Evolutionary conservation across 2,329 filamentous ascomycete species (phyloP).

Genomic region (Hypoxylon sp.): DNA sequence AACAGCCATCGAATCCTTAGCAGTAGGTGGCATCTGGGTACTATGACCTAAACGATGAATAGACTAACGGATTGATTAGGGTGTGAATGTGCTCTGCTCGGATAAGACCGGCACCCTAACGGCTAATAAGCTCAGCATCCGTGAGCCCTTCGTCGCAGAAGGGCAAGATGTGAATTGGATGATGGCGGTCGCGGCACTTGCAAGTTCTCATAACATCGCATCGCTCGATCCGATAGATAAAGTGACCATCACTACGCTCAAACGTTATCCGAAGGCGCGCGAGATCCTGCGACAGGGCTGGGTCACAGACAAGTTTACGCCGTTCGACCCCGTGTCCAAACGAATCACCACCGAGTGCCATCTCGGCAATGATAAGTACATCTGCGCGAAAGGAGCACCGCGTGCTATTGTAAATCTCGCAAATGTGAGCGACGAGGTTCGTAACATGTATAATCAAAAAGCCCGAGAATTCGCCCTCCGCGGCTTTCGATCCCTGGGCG

Average conservation of each 20-base stretch:
- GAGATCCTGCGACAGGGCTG: conserved; percentile 82
- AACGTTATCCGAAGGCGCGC: conserved; percentile 82
- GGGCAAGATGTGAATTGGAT: conserved; percentile 87
- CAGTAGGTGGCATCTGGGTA: conserved; percentile 55
- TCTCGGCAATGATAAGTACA: conserved; percentile 78
- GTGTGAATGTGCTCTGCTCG: conserved; percentile 84
- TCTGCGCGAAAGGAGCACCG: conserved; percentile 83
- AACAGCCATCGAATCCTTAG: conserved; percentile 82
- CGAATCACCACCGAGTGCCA: conserved; percentile 80
- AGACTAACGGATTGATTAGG: conserved; percentile 51
- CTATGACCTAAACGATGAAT: not conserved
- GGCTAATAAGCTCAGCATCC: conserved; percentile 81
- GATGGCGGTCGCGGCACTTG: conserved; percentile 84
- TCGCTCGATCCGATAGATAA: conserved; percentile 85
- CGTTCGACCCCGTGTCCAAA: conserved; percentile 85
- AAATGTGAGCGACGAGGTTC: conserved; percentile 75
- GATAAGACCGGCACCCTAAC: conserved; percentile 87
- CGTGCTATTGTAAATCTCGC: conserved; percentile 80
- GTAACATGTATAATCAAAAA: conserved; percentile 79
- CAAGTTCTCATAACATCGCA: conserved; percentile 84
- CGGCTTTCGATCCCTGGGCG: conserved; percentile 85
- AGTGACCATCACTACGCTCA: conserved; percentile 81
- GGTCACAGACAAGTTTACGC: conserved; percentile 83
- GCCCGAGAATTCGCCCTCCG: conserved; percentile 81
- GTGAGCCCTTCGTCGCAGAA: conserved; percentile 82